Evolutionary conservation across 768 basidiomycete species (phyloP), one percentile per base, ranked within the genome.

Genomic region (Mycena galopus): DNA sequence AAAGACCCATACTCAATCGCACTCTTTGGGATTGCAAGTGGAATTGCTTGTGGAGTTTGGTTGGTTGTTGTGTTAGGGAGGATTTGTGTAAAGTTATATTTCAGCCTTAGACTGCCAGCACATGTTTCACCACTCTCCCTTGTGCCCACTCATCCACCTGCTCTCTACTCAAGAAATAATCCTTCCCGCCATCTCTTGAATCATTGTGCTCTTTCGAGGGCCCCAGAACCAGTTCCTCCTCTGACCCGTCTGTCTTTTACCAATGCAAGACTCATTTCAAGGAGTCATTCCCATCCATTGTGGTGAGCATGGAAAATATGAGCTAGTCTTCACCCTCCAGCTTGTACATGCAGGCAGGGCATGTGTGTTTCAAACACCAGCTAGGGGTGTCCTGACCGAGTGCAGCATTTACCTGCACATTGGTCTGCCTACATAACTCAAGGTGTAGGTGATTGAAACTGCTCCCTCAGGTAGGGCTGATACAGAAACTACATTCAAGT

Each of bases 261-360:
- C n/a, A n/a, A n/a, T 5, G n/a, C 8, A 57, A 12, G 10, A 57
- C 17, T 3, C 32, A 19, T 32, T 57, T 33, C 8, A 65, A 12
- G 0, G 63, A 65, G 33, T 65, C 25, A 33, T 65, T 65, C 23
- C 50, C n/a, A 25, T 51, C 50, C 8, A n/a, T 47, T 12, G 30
- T 21, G 1, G 8, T 21, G 2, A 82, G 69, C 33, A 80, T 67
- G 6, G 69, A 29, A n/a, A 69, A 69, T 4, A 50, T 42, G 4
- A 77, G 44, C 14, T 29, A 14, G 2, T 51, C 61, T 42, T 80
- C 77, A 5, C 59, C 77, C 39, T 75, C 65, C 1, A 82, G 68
- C 30, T 67, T 67, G 62, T 81, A 81, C 11, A 67, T 65, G 63
- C 81, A 82, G 0, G 75, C 64, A 3, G 79, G 77, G 44, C 81